These are phyloP conservation scores for Aspergillus uvarum DNA, from an alignment of 2,329 filamentous ascomycete genomes.

Conservation along the genomic window DNA sequence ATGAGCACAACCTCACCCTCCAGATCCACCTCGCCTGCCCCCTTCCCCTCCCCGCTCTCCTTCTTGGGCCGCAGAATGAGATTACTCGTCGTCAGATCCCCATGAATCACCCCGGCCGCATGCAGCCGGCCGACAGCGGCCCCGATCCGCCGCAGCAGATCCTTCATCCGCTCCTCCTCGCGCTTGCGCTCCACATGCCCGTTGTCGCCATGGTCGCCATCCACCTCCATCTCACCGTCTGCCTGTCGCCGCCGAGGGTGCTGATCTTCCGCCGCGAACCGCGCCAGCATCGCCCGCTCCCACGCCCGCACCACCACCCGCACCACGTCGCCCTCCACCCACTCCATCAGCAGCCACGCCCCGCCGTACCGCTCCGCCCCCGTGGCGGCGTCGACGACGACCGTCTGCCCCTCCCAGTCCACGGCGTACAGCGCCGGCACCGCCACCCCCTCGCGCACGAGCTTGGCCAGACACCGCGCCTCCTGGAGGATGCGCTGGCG, in stretches of 20 bases:
- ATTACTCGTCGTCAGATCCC: conserved; percentile 96
- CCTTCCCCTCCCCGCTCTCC: conserved; percentile 10
- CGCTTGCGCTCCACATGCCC: conserved; percentile 29
- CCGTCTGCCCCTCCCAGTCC: conserved; percentile 62
- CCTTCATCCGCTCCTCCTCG: conserved; percentile 55
- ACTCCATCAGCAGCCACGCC: conserved; percentile 81
- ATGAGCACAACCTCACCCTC: conserved; percentile 83
- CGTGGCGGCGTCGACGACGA: conserved; percentile 19
- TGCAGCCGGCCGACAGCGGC: conserved; percentile 73
- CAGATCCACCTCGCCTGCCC: conserved; percentile 32
- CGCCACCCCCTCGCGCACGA: conserved; percentile 71
- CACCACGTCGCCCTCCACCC: conserved; percentile 73
- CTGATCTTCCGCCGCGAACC: neutral
- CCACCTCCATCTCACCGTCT: conserved; percentile 15
- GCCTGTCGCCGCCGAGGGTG: too few species aligned
- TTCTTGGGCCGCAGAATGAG: conserved; percentile 67
- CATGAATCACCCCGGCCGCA: conserved; percentile 82
- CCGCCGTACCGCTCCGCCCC: conserved; percentile 56
- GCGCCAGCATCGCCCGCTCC: conserved; percentile 52
- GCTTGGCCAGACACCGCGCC: conserved; percentile 78
- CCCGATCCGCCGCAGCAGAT: conserved; percentile 70
- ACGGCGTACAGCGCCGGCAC: conserved; percentile 79
- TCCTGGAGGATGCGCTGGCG: conserved; percentile 85
- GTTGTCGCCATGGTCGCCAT: conserved; percentile 18
- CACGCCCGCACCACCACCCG: conserved; percentile 68